These are phyloP conservation scores for Trifolium dubium DNA, from an alignment of 306 rosid genomes.

Conservation along the genomic window DNA sequence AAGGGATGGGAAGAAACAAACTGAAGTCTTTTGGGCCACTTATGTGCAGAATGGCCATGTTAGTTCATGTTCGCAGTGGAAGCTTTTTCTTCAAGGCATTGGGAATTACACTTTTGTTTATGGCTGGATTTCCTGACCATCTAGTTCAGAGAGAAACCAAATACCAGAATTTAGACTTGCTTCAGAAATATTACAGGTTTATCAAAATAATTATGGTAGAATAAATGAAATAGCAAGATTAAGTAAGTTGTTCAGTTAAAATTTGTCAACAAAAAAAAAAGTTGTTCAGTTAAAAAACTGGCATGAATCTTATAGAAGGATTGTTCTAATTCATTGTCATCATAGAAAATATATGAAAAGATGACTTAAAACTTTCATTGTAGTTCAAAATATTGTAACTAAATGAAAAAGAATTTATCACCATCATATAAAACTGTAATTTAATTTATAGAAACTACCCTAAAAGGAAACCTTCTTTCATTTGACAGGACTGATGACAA, in stretches of 20 bases:
- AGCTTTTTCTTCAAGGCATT: constrained; percentile 97
- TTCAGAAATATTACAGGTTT: constrained; percentile 91
- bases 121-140: constrained; percentile 91
- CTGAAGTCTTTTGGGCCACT: constrained; percentile 70
- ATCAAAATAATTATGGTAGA: not conserved
- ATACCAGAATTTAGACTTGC: constrained; percentile 75
- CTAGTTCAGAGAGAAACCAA: constrained; percentile 87
- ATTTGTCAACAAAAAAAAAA: no score
- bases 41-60: constrained; percentile 58
- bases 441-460: not conserved
- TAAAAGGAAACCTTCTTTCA: constrained; percentile 17
- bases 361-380: not conserved
- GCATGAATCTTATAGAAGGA: not conserved
- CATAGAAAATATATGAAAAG: not conserved
- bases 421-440: not conserved
- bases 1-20: constrained; percentile 87
- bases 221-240: constrained; percentile 31
- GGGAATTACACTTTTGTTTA: constrained; percentile 80
- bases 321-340: not conserved
- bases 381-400: not conserved
- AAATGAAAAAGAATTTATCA: not conserved
- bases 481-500: constrained; percentile 72
- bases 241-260: no score
- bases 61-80: constrained; percentile 74
- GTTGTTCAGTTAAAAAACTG: not conserved